Evolutionary conservation across 1,284 basidiomycete genomes (phyloP).

Genomic region (Puccinia polysora): DNA sequence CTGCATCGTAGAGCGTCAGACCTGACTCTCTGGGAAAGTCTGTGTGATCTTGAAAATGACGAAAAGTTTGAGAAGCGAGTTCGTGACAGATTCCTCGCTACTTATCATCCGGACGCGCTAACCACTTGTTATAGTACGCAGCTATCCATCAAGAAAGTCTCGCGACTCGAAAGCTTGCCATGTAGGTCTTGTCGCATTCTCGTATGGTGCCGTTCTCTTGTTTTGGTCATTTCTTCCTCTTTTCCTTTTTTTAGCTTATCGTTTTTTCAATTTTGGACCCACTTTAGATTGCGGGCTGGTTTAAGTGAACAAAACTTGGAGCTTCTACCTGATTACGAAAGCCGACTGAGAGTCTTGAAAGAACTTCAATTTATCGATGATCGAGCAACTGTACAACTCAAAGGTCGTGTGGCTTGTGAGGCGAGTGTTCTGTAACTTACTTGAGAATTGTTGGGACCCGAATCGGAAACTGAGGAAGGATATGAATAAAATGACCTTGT

Average conservation of each 20-base stretch:
- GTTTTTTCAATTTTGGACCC: not conserved
- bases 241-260: not conserved
- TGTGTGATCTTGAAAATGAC: constrained; percentile 42
- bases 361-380: constrained; percentile 88
- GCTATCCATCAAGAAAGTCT: constrained; percentile 17
- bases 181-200: constrained; percentile 47
- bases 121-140: not conserved
- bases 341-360: constrained; percentile 82
- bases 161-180: constrained; percentile 57
- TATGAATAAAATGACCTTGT: not conserved
- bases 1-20: constrained; percentile 63
- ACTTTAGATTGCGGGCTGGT: constrained; percentile 16
- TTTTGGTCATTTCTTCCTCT: too few species aligned
- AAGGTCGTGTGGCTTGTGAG: constrained; percentile 97
- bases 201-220: too few species aligned
- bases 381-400: constrained; percentile 86
- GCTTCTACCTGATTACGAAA: constrained; percentile 93
- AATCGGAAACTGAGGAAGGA: not conserved
- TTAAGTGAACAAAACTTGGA: constrained; percentile 96
- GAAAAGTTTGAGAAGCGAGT: constrained; percentile 29
- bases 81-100: not conserved
- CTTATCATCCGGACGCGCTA: not conserved
- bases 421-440: constrained; percentile 56
- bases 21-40: constrained; percentile 55
- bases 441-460: too few species aligned